Evolutionary conservation across 257 asterid species (phyloP), one percentile per base, ranked within the genome.

Genomic region (Solanum etuberosum): DNA sequence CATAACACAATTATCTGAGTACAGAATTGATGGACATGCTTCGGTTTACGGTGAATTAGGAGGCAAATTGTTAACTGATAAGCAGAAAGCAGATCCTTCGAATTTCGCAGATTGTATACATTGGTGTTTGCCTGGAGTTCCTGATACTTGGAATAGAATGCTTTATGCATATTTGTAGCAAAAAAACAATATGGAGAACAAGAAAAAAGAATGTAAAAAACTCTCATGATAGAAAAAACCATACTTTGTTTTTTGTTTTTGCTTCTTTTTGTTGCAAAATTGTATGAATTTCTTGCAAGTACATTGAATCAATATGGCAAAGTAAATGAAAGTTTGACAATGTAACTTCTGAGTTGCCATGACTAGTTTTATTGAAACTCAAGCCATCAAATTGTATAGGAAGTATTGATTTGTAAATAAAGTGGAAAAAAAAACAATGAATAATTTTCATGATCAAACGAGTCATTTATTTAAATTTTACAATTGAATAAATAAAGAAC

Each of bases 81-180:
- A 94, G 14, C 95, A 96, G 48, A 92, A 88, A 93, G 93, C 89
- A 1, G 96, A 95, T 87, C 99, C 98, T 1, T 61, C 91, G 59
- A 93, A 92, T 57, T 89, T 72, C 89, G 97, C 98, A 29, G 99
- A 96, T 88, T 96, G 99, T 87, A 91, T 96, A 90, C 98, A 96
- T 76, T 96, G 98, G 98, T 96, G 98, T 86, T 85, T 96, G 91
- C 98, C 99, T 1, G 98, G 98, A 72, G 93, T 95, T 88, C 99
- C 98, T 15, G 99, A 96, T 87, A 93, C 98, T 0, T 96, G 98
- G 97, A 96, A 96, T 90, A 95, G 91, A 83, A 92, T 96, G 68
- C 88, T 96, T 85, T 92, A 86, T 27, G 93, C 98, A 25, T 94
- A 93, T 90, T 91, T 95, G 90, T 91, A 93, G 91, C 86, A 29